These are phyloP conservation scores for Fusarium sp. DNA, from an alignment of 2,329 filamentous ascomycete genomes.

Conservation along the genomic window DNA sequence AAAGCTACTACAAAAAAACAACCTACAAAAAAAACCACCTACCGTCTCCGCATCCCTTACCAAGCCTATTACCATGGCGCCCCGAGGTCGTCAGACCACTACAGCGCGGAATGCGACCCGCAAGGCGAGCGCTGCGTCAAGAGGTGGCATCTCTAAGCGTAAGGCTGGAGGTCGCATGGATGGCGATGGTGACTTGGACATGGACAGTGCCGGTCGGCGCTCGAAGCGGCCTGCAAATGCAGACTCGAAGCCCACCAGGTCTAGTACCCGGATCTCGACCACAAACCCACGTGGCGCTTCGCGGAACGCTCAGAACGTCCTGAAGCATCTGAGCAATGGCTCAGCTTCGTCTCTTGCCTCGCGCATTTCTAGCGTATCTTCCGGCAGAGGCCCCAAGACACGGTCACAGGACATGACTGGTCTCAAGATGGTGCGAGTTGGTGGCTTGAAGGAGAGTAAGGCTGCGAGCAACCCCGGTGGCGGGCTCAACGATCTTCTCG, in stretches of 20 bases:
- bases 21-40: background rate
- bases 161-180: slow-evolving; percentile 57
- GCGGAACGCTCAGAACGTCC: slow-evolving; percentile 57
- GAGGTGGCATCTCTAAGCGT: slow-evolving; percentile 66
- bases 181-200: slow-evolving; percentile 70
- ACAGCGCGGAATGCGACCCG: slow-evolving; percentile 48
- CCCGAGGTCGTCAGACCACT: slow-evolving; percentile 47
- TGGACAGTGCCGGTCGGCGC: slow-evolving; percentile 58
- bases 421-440: slow-evolving; percentile 60
- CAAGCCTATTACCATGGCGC: slow-evolving; percentile 47
- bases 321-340: slow-evolving; percentile 55
- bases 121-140: slow-evolving; percentile 48
- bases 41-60: background rate
- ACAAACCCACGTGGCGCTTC: slow-evolving; percentile 46
- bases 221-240: slow-evolving; percentile 47
- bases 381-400: slow-evolving; percentile 40
- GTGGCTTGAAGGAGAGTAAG: slow-evolving; percentile 76
- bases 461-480: slow-evolving; percentile 74
- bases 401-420: slow-evolving; percentile 38
- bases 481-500: slow-evolving; percentile 72
- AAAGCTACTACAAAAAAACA: slow-evolving; percentile 7
- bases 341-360: slow-evolving; percentile 49
- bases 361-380: slow-evolving; percentile 48
- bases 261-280: slow-evolving; percentile 44
- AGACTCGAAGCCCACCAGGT: slow-evolving; percentile 45